Evolutionary conservation across 169 alveolate species (phyloP).

Genomic region (Eimeria nieschulzi): DNA sequence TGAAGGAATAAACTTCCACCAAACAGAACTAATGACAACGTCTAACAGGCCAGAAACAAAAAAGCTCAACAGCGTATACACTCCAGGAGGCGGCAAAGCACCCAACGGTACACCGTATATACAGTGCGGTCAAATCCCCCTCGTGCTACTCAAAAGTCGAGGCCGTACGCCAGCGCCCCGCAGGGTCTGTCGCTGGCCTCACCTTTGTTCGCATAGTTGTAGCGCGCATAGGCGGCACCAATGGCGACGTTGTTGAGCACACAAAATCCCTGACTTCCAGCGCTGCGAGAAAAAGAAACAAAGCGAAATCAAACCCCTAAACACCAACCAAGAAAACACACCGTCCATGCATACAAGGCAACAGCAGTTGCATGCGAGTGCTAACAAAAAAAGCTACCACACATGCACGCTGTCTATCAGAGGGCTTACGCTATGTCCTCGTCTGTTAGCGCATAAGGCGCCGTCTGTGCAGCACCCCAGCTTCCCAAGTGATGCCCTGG

Average conservation of each 20-base stretch:
- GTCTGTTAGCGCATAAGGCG: slow-evolving; percentile 57
- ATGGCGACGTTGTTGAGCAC: slow-evolving; percentile 97
- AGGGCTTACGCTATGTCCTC: slow-evolving; percentile 67
- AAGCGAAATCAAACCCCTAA: not conserved
- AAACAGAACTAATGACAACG: no score
- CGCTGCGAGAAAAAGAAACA: slow-evolving; percentile 17
- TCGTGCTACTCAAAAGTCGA: no score
- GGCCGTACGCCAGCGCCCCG: no score
- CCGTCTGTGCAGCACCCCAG: slow-evolving; percentile 92
- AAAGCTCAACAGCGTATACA: no score
- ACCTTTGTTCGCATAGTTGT: slow-evolving; percentile 66
- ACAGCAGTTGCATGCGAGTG: not conserved
- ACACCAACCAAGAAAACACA: not conserved
- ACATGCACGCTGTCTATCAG: not conserved
- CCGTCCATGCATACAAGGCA: not conserved
- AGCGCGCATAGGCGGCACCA: slow-evolving; percentile 96
- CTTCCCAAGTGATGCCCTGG: slow-evolving; percentile 99
- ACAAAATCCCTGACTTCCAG: slow-evolving; percentile 96
- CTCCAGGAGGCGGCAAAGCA: no score
- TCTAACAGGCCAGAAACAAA: no score
- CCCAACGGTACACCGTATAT: no score
- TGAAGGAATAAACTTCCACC: no score
- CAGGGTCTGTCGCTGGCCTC: not conserved
- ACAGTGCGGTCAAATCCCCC: no score
- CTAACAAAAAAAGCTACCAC: not conserved